Base-by-base conservation (phyloP, 2,329 filamentous ascomycete genomes). In the Byssothecium circinans region DNA sequence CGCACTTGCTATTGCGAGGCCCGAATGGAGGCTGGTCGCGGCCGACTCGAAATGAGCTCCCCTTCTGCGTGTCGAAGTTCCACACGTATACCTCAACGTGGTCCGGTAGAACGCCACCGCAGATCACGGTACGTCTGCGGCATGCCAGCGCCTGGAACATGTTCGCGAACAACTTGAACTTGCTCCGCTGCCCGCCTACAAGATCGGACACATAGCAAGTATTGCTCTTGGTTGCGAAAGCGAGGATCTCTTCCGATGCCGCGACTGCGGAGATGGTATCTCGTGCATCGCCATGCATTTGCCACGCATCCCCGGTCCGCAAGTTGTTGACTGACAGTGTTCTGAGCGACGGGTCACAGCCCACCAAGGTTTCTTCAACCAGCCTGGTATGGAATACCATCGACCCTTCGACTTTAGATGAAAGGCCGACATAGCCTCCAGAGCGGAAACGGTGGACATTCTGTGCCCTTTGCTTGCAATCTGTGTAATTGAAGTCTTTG, bases 181-280 rank as follows among this genome's bases (percentile, higher is more conserved):
- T 57, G 19, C 58, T 61, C 29, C 40, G 45, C 4, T 50, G 37
- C 14, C 27, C 19, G 1, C 53, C 50, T 10, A 44, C 34, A 11
- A 68, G 37, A 23, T 62, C 44, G 19, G 32, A 53, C 17, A 65
- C 60, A 40, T 69, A 61, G 50, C 53, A 64, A 1, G 47, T 29
- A 6, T 46, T 47, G 7, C 29, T 20, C 7, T 11, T 40, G 3
- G 60, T 61, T 6, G 43, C 35, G 30, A 65, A 57, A 1, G 52
- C 59, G 18, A 69, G 49, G 10, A 71, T 41, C 4, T 62, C 41
- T n/a, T 54, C 54, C 1, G 67, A 67, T 29, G 60, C 52, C 6
- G 33, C 38, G 11, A 63, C 11, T 1, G n/a, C 1, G 2, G 7
- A 8, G 18, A 70, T 52, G 2, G 17, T 8, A 30, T 67, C 66